Conservation (phyloP, 2,329 filamentous ascomycete genomes). For the Penicillium griseofulvum region DNA sequence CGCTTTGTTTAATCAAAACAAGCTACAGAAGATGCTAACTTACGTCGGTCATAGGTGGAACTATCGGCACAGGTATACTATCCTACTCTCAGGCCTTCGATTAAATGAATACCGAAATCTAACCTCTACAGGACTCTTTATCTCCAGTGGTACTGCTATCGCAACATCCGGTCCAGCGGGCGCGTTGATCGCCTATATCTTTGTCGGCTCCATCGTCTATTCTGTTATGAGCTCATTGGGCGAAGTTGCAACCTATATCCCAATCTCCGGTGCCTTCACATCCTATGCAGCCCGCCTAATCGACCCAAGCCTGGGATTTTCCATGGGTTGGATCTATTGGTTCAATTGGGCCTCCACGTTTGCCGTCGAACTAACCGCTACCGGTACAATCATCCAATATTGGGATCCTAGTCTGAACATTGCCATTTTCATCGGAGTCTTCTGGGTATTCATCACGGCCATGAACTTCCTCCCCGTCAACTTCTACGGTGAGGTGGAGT, state of each 20-base stretch:
- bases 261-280: slow-evolving; percentile 72
- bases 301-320: slow-evolving; percentile 68
- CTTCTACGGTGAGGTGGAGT: slow-evolving; percentile 74
- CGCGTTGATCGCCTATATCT: slow-evolving; percentile 64
- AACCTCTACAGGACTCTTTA: slow-evolving; percentile 58
- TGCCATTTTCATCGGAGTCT: slow-evolving; percentile 69
- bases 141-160: slow-evolving; percentile 64
- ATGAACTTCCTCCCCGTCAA: slow-evolving; percentile 70
- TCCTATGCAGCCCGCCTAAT: slow-evolving; percentile 73
- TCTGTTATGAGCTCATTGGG: slow-evolving; percentile 66
- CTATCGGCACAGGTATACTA: slow-evolving; percentile 24
- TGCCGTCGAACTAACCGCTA: slow-evolving; percentile 69
- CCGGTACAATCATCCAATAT: slow-evolving; percentile 72
- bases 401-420: slow-evolving; percentile 64
- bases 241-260: slow-evolving; percentile 75
- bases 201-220: slow-evolving; percentile 70
- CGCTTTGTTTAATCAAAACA: background rate
- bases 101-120: background rate
- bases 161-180: slow-evolving; percentile 63
- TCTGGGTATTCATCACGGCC: slow-evolving; percentile 67
- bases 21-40: slow-evolving; percentile 5
- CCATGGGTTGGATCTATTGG: slow-evolving; percentile 82
- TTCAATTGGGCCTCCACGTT: slow-evolving; percentile 73
- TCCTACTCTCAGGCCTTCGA: background rate
- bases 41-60: slow-evolving; percentile 15